Evolutionary conservation across 2,329 filamentous ascomycete species (phyloP).

Genomic region (Xylariomycetidae sp.): DNA sequence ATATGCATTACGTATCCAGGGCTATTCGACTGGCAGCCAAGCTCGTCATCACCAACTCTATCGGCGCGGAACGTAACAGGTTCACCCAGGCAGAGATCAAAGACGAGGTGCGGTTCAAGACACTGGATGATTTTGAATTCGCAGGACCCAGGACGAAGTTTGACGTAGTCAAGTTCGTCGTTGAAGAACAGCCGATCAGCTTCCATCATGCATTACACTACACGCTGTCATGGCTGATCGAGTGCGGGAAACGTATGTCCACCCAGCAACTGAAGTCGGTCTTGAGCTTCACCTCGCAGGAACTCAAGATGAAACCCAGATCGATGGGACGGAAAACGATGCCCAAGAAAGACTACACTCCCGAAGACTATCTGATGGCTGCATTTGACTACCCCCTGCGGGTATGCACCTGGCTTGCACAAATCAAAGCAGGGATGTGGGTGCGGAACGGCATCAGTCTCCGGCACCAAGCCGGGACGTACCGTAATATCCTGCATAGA

Average conservation of each 20-base stretch:
- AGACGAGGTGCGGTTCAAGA: slow-evolving; percentile 77
- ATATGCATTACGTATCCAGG: slow-evolving; percentile 57
- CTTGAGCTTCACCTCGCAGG: slow-evolving; percentile 64
- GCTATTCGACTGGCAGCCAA: slow-evolving; percentile 73
- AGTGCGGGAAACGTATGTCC: slow-evolving; percentile 74
- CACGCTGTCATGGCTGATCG: slow-evolving; percentile 90
- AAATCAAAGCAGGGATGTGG: slow-evolving; percentile 99
- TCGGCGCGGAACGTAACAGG: slow-evolving; percentile 79
- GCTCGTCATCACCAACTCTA: slow-evolving; percentile 79
- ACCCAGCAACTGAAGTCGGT: slow-evolving; percentile 60
- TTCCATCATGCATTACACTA: slow-evolving; percentile 98
- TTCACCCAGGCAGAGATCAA: slow-evolving; percentile 88
- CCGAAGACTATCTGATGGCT: slow-evolving; percentile 77
- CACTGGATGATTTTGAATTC: slow-evolving; percentile 72
- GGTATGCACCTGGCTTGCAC: slow-evolving; percentile 92
- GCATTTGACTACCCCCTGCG: slow-evolving; percentile 90
- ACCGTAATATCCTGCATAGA: slow-evolving; percentile 79
- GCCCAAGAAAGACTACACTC: slow-evolving; percentile 49
- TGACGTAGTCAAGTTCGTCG: slow-evolving; percentile 75
- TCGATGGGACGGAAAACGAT: slow-evolving; percentile 55
- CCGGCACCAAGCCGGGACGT: slow-evolving; percentile 89
- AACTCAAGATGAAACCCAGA: slow-evolving; percentile 60
- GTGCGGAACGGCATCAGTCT: slow-evolving; percentile 95
- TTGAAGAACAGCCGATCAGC: slow-evolving; percentile 86
- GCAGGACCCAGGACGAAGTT: slow-evolving; percentile 53